Base-by-base conservation (phyloP, 1,284 basidiomycete species). In the Sutorius eximius region DNA sequence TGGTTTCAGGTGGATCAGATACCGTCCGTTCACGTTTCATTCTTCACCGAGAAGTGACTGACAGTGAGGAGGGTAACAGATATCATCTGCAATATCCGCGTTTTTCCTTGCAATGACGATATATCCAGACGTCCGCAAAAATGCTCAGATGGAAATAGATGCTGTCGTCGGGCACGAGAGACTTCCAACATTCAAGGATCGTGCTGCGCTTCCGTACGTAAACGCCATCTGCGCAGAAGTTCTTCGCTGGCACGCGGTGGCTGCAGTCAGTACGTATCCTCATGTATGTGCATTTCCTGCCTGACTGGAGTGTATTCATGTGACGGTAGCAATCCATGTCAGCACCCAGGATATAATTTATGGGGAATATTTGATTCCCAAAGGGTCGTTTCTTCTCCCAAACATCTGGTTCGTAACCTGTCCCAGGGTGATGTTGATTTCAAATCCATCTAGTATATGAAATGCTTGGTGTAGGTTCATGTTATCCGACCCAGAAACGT, bases 281-380 rank as follows among this genome's bases (percentile, higher is more conserved):
- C 6, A 11, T 3, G 1, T 12, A 22, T 8, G 3, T 22, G 4
- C 9, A 12, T 22, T 11, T 37, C 29, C 13, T 0, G 3, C 44
- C 27, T 46, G 36, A 38, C 13, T 69, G 37, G 71, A 67, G 0
- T 74, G 76, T 59, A 16, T 7, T 8, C n/a, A 20, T 30, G 24
- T 42, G 32, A 15, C 1, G 12, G n/a, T 18, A 77, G 75, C 62
- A 6, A 66, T 71, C 18, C 46, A 66, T 51, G 69, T 73, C 2
- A 63, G 66, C 2, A 67, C 62, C 16, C 65, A 75, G 47, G 75
- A 77, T 20, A 63, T 68, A 4, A 49, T 70, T 12, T 65, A 71
- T 45, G 43, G 63, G 4, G 75, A 73, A 6, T 72, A 73, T 50
- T 45, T 71, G 2, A 75, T 77, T 11, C 75, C 77, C 7, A 76